Base-by-base conservation (phyloP, 1,139 yeast species). In the Blastobotrys indianensis region DNA sequence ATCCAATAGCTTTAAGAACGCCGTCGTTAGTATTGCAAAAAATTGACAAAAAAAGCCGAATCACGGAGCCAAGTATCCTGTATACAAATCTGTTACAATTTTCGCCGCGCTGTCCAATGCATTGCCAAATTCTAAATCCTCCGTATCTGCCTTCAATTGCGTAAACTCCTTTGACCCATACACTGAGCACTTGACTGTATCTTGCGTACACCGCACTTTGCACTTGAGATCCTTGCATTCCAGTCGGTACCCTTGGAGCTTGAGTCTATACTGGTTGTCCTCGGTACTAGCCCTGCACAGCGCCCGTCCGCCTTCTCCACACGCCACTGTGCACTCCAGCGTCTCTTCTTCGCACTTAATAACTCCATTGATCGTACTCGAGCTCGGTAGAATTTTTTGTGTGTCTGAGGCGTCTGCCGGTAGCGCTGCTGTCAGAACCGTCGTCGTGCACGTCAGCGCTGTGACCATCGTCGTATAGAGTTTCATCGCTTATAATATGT, bases 61-160 rank as follows among this genome's bases (percentile, higher is more conserved):
- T 20, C 25, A 20, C 7, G 25, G 25, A 20, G 25, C 25, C 34
- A 38, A 10, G 29, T 36, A 41, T 4, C 45, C 45, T 7, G 37
- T 42, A n/a, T 29, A 20, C 9, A 16, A 15, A 29, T 42, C 45
- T 12, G 45, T 42, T 4, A 37, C 30, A 6, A 35, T 11, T 32
- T 42, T 42, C 16, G 37, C 41, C 2, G 45, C 45, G 3, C 29
- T 23, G 15, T 42, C 45, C 32, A 42, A 36, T 9, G 41, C 45
- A 13, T 15, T 37, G 37, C 41, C 32, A 10, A 37, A 42, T 12
- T 42, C 45, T 1, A 6, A 6, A 11, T 37, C 45, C n/a, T 23
- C 45, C 9, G 23, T 23, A 28, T 42, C 45, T 11, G 15, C 40
- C 10, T n/a, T n/a, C 17, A n/a, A 4, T 20, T 42, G 45, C 16